Conservation (phyloP, 1,139 yeast species). For the Scheffersomyces insectosa region DNA sequence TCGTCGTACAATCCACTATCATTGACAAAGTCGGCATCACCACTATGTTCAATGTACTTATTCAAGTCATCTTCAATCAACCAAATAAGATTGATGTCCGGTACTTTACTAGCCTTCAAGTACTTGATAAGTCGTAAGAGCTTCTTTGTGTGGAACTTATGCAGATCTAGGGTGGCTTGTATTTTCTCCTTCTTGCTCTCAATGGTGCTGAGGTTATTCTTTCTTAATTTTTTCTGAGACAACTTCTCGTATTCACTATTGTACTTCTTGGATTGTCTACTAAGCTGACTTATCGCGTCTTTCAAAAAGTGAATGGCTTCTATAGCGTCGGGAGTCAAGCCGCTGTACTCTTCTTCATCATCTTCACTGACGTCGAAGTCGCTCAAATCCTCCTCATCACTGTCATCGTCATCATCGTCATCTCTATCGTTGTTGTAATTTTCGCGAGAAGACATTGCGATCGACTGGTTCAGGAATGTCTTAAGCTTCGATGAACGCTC, state of each 20-base stretch:
- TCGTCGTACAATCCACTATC: constrained; percentile 47
- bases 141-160: constrained; percentile 43
- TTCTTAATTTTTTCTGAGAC: constrained; percentile 41
- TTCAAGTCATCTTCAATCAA: constrained; percentile 44
- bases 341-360: constrained; percentile 18
- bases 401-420: constrained; percentile 17
- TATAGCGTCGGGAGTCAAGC: constrained; percentile 35
- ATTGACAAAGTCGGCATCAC: constrained; percentile 41
- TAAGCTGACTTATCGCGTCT: constrained; percentile 13
- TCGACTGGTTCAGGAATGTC: constrained; percentile 48
- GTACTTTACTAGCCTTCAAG: constrained; percentile 31
- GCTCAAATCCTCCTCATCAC: constrained; percentile 9
- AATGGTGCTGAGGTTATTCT: constrained; percentile 36
- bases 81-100: constrained; percentile 35
- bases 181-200: constrained; percentile 48
- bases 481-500: constrained; percentile 48
- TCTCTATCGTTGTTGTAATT: constrained; percentile 22
- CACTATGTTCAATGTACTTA: constrained; percentile 39
- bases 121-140: constrained; percentile 33
- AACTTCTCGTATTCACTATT: constrained; percentile 38
- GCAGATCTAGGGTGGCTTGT: constrained; percentile 32
- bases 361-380: constrained; percentile 14
- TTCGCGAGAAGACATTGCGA: constrained; percentile 46
- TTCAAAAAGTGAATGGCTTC: constrained; percentile 24
- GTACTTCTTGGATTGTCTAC: constrained; percentile 36